phyloP scores from a whole-genome alignment of 2,329 filamentous ascomycete genomes.

The Colletotrichum aenigma region DNA sequence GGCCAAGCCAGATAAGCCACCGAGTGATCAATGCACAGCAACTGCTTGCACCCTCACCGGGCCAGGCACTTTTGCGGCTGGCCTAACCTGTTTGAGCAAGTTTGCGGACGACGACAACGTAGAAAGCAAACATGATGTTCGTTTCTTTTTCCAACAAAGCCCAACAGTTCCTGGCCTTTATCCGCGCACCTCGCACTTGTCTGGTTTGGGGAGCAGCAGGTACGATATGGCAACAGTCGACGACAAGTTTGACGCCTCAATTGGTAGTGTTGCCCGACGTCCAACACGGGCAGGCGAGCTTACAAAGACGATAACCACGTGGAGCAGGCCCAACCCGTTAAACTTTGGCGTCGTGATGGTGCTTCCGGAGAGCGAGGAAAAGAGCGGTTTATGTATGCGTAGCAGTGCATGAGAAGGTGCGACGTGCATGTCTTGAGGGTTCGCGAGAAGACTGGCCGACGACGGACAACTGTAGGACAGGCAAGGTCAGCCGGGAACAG shows the following conservation, averaged over 20 bases:
- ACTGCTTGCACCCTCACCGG: not conserved
- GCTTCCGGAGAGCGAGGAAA: not conserved
- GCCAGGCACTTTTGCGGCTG: constrained; percentile 4
- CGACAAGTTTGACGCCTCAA: not conserved
- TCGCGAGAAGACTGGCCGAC: not conserved
- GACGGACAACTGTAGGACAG: not conserved
- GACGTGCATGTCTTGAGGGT: not conserved
- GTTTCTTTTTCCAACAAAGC: constrained; percentile 9
- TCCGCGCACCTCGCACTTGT: not conserved
- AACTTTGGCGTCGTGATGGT: not conserved
- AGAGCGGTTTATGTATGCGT: constrained; percentile 9
- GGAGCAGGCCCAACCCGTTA: not conserved
- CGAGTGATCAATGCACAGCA: constrained; percentile 2
- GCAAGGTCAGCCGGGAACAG: constrained; percentile 1
- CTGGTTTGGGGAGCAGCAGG: not conserved
- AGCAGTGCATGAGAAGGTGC: constrained; percentile 15
- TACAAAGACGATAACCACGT: not conserved
- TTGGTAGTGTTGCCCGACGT: not conserved
- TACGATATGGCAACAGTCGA: not conserved
- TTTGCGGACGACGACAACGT: constrained; percentile 10
- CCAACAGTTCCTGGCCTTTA: not conserved
- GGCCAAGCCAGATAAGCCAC: constrained; percentile 7
- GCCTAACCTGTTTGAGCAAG: not conserved
- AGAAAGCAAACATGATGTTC: not conserved
- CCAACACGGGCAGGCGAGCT: not conserved